These are phyloP conservation scores for Backusella australiensis DNA, from an alignment of 192 early-diverging fungal genomes.

Conservation along the genomic window DNA sequence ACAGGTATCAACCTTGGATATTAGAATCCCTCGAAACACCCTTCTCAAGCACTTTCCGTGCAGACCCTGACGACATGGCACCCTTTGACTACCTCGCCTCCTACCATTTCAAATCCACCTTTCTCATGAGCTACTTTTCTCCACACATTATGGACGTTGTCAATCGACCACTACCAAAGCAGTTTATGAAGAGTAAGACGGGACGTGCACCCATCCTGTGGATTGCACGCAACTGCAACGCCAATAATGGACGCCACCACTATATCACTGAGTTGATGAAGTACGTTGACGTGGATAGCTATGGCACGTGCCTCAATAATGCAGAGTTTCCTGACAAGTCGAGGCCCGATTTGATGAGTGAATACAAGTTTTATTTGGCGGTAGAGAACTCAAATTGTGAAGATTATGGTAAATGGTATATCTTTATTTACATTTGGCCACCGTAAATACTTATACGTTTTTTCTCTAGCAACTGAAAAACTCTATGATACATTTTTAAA, in stretches of 20 bases:
- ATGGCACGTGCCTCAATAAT: constrained; percentile 20
- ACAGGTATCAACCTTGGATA: constrained; percentile 13
- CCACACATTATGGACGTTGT: constrained; percentile 8
- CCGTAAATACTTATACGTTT: background rate
- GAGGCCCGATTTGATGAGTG: constrained; percentile 9
- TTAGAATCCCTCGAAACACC: constrained; percentile 16
- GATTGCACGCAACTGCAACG: constrained; percentile 22
- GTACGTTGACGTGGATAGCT: constrained; percentile 16
- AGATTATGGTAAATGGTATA: constrained; percentile 17
- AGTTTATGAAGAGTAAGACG: constrained; percentile 14
- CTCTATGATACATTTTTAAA: constrained; percentile 13
- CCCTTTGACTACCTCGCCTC: constrained; percentile 20
- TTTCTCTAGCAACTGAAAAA: constrained; percentile 22
- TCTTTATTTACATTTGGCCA: background rate
- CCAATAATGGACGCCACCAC: constrained; percentile 1
- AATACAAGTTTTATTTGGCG: constrained; percentile 24
- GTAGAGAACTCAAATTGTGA: constrained; percentile 26
- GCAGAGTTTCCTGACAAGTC: background rate
- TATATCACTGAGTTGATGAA: constrained; percentile 16
- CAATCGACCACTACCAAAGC: constrained; percentile 14
- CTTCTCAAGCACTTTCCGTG: constrained; percentile 2
- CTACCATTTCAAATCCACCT: constrained; percentile 13
- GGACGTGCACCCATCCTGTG: constrained; percentile 12
- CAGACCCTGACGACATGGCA: background rate
- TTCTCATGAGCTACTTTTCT: constrained; percentile 11